Base-by-base conservation (phyloP, 2,329 filamentous ascomycete genomes). In the Aphanocladium album region DNA sequence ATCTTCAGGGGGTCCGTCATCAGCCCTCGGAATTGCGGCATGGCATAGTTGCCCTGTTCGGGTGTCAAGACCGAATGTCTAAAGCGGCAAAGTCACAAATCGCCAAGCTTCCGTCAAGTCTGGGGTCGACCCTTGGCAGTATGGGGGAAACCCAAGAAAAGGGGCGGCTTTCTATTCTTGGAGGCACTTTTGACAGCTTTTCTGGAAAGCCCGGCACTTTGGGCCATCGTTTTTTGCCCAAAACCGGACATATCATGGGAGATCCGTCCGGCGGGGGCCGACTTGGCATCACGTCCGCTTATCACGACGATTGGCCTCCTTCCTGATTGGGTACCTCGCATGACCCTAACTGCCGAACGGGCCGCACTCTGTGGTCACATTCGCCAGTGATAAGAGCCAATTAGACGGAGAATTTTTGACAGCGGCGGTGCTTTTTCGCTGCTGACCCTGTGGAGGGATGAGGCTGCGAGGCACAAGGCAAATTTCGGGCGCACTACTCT, bases 1-100 rank as follows among this genome's bases (percentile, higher is more conserved):
- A 54, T 30, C 17, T 54, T 12, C 35, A 30, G 51, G 35, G 27
- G 21, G 23, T 43, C 35, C 43, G 37, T 21, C 51, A 54, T 43
- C 51, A 54, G 51, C 51, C 37, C 8, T 54, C 51, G 51, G 51
- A 43, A 54, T 19, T 54, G 51, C 51, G 51, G 51, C 51, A 54
- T 54, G 19, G 35, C 39, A 16, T 16, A n/a, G 43, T n/a, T n/a
- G 9, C 43, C 19, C 12, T n/a, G 4, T n/a, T 19, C 43, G 19
- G 14, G 7, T 25, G 14, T n/a, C n/a, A 46, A 19, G 6, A 5
- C 11, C 19, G 5, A 19, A 6, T 35, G 12, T 35, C 33, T 12
- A 35, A 35, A 35, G 6, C 6, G 33, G 7, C 43, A 25, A 14
- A 17, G 21, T 43, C 23, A 9, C 37, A n/a, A 17, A 23, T 35